Evolutionary conservation across 2,329 filamentous ascomycete species (phyloP).

Genomic region (Emydomyces testavorans): DNA sequence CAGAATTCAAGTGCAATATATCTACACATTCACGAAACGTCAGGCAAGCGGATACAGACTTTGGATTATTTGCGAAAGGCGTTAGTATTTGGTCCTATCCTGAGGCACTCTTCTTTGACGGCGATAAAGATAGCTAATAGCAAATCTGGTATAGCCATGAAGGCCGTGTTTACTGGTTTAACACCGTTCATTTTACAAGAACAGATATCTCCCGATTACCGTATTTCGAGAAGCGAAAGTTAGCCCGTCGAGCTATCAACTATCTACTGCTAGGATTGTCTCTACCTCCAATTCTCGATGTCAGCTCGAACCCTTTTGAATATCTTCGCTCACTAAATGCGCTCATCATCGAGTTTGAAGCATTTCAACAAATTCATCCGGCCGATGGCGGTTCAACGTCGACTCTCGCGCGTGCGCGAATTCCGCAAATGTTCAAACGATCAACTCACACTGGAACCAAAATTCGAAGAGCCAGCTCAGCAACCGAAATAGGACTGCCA

Average conservation of each 20-base stretch:
- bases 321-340: conserved; percentile 79
- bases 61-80: conserved; percentile 86
- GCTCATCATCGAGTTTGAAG: conserved; percentile 81
- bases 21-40: conserved; percentile 67
- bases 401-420: conserved; percentile 62
- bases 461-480: conserved; percentile 47
- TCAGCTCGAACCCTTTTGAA: conserved; percentile 68
- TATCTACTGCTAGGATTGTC: conserved; percentile 88
- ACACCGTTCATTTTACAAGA: conserved; percentile 84
- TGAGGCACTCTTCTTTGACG: not conserved
- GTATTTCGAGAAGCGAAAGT: conserved; percentile 72
- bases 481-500: conserved; percentile 48
- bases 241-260: conserved; percentile 82
- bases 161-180: conserved; percentile 95
- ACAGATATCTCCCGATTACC: conserved; percentile 68
- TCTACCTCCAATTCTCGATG: conserved; percentile 76
- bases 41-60: conserved; percentile 86
- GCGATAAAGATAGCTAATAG: not conserved
- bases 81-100: conserved; percentile 43
- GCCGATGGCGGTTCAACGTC: conserved; percentile 59
- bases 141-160: conserved; percentile 56
- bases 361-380: conserved; percentile 78
- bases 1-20: conserved; percentile 48
- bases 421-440: conserved; percentile 74
- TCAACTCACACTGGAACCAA: conserved; percentile 47